These are phyloP conservation scores for Macrophomina phaseolina DNA, from an alignment of 2,329 filamentous ascomycete species.

Conservation along the genomic window DNA sequence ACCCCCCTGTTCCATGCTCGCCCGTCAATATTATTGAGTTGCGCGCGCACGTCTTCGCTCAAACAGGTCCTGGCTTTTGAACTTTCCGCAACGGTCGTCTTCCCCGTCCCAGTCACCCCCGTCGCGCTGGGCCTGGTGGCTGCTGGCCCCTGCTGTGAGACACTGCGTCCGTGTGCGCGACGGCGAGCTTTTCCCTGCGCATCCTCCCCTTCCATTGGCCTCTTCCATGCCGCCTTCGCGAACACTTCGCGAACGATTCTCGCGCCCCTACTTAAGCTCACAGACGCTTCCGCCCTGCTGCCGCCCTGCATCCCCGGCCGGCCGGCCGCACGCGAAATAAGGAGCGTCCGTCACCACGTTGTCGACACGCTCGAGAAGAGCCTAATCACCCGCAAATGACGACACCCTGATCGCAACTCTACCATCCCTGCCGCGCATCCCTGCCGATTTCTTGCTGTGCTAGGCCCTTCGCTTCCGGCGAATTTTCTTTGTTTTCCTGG, in stretches of 20 bases:
- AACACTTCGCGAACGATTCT: slow-evolving; percentile 21
- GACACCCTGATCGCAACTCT: slow-evolving; percentile 19
- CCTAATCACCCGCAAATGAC: slow-evolving; percentile 18
- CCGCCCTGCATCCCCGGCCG: slow-evolving; percentile 20
- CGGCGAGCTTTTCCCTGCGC: slow-evolving; percentile 10
- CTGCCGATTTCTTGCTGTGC: slow-evolving; percentile 16
- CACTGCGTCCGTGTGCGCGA: slow-evolving; percentile 13
- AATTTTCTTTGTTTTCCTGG: slow-evolving; percentile 2
- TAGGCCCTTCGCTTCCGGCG: slow-evolving; percentile 5
- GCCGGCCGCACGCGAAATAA: slow-evolving; percentile 23
- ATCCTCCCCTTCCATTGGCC: slow-evolving; percentile 2
- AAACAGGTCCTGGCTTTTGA: slow-evolving; percentile 22
- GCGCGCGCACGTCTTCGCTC: slow-evolving; percentile 20
- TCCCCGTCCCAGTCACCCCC: slow-evolving; percentile 17
- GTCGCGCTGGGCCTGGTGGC: slow-evolving; percentile 15
- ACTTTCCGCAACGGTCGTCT: slow-evolving; percentile 19
- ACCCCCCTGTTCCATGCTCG: slow-evolving; percentile 12
- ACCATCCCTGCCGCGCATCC: slow-evolving; percentile 19
- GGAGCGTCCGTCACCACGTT: slow-evolving; percentile 25
- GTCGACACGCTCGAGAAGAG: neutral
- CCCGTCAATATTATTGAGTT: slow-evolving; percentile 21
- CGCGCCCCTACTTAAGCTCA: slow-evolving; percentile 10
- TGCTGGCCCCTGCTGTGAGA: slow-evolving; percentile 23
- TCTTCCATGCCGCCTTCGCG: slow-evolving; percentile 18
- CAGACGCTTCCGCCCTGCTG: slow-evolving; percentile 9